Conservation (phyloP, 495 filamentous ascomycete species). For the Aspergillus wentii region DNA sequence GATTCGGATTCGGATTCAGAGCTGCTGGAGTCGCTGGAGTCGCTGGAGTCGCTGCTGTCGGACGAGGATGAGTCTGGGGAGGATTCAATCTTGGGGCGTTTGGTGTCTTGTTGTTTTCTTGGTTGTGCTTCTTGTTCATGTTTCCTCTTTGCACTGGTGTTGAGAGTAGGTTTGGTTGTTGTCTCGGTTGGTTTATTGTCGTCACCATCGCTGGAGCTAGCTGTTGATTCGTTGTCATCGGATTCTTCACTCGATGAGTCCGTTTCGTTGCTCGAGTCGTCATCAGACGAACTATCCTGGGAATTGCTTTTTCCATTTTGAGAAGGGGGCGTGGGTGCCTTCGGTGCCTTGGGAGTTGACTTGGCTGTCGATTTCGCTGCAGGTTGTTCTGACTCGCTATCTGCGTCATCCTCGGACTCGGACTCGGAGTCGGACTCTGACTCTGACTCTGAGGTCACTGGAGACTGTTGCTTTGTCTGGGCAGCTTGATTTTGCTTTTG, state of each 20-base stretch:
- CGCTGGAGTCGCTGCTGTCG: conserved; percentile 1
- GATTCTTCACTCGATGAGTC: not conserved
- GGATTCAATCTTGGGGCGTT: not conserved
- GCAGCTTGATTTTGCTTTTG: not conserved
- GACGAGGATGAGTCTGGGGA: conserved; percentile 1
- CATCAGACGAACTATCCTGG: not conserved
- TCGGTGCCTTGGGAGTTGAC: not conserved
- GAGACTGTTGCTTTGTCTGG: not conserved
- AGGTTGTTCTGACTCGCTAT: not conserved
- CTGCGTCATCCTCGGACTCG: not conserved
- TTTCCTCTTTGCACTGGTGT: too few species aligned
- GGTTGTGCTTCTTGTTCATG: not conserved
- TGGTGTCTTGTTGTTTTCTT: too few species aligned
- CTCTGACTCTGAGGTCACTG: not conserved
- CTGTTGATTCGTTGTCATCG: not conserved
- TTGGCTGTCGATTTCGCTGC: not conserved
- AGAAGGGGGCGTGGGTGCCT: not conserved
- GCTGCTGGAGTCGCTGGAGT: not conserved
- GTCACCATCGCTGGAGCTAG: not conserved
- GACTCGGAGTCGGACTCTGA: conserved; percentile 1
- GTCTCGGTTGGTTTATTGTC: not conserved
- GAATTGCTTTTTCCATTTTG: not conserved
- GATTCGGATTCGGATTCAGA: not conserved
- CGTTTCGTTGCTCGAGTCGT: too few species aligned
- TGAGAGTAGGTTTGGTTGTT: not conserved